Conservation (phyloP, 179 eudicot genomes). For the Amaranthus tricolor region DNA sequence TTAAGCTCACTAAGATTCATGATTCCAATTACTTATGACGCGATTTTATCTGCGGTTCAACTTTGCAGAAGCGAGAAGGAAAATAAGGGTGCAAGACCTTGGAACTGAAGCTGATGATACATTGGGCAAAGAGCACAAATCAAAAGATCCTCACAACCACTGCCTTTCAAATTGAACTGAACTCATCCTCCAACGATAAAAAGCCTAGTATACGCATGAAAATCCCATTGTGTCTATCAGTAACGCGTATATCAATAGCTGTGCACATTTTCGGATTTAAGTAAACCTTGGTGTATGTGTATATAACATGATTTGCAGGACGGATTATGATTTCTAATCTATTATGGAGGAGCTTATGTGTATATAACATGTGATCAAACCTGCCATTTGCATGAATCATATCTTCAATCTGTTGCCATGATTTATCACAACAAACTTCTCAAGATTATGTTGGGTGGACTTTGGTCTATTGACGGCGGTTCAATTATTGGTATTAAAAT, state of each 20-base stretch:
- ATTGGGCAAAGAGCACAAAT: slow-evolving; percentile 30
- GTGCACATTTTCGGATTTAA: background rate
- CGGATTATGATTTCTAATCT: background rate
- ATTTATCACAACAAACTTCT: background rate
- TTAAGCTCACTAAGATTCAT: background rate
- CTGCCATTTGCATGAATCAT: background rate
- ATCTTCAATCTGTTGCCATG: background rate
- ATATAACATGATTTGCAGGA: background rate
- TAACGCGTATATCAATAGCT: slow-evolving; percentile 26
- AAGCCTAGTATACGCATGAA: slow-evolving; percentile 26
- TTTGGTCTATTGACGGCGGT: background rate
- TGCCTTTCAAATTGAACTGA: slow-evolving; percentile 27
- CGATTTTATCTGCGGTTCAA: background rate
- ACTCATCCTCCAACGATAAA: slow-evolving; percentile 27
- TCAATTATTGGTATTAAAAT: too few species aligned
- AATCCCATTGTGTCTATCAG: slow-evolving; percentile 13
- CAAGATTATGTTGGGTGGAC: background rate
- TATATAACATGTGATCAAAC: slow-evolving; percentile 25
- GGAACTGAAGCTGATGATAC: slow-evolving; percentile 27
- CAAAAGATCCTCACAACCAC: slow-evolving; percentile 21
- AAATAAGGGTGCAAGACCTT: slow-evolving; percentile 10
- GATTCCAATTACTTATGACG: background rate
- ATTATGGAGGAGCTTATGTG: slow-evolving; percentile 19
- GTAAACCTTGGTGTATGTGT: too few species aligned
- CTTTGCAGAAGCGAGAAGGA: background rate